Percentiles rank a stretch among this genome's conserved stretches.
These are phyloP conservation scores for Trichoderma polysporum DNA, from an alignment of 2,329 filamentous ascomycete genomes.

Conservation along the genomic window DNA sequence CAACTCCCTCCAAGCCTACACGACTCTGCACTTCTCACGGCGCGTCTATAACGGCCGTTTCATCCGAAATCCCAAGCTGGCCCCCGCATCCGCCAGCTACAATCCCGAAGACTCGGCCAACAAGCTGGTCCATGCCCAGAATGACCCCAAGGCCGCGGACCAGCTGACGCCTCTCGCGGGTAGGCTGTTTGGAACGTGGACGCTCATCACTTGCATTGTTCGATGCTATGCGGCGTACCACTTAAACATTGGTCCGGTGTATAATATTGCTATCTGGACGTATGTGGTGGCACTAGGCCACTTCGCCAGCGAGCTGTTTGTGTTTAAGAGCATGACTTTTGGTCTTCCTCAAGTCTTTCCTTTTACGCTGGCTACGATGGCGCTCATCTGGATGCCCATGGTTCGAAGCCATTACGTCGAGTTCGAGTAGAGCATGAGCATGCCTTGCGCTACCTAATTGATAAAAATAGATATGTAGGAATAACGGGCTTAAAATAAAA, in stretches of 20 bases:
- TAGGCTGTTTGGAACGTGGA: constrained; percentile 86
- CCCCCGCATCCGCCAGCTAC: constrained; percentile 40
- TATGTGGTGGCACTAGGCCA: constrained; percentile 76
- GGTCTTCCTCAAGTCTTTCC: constrained; percentile 57
- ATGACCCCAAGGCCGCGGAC: constrained; percentile 48
- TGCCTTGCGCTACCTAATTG: background rate
- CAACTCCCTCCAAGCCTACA: constrained; percentile 83
- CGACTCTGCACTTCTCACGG: constrained; percentile 76
- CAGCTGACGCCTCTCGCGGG: constrained; percentile 73
- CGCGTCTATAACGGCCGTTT: constrained; percentile 76
- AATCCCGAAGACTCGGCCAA: constrained; percentile 54
- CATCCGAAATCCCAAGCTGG: constrained; percentile 49
- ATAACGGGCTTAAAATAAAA: background rate
- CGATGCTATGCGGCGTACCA: constrained; percentile 83
- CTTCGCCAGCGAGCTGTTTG: constrained; percentile 76
- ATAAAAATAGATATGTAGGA: background rate
- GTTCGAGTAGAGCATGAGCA: constrained; percentile 28
- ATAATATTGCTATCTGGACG: constrained; percentile 78
- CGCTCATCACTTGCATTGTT: constrained; percentile 72
- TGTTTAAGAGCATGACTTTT: constrained; percentile 74
- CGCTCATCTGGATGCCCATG: constrained; percentile 60
- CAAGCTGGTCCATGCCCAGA: constrained; percentile 49
- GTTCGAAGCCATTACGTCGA: constrained; percentile 72
- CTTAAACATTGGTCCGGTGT: constrained; percentile 68
- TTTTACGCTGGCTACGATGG: constrained; percentile 50